Evolutionary conservation across 106 monocot species (phyloP), one percentile per base, ranked within the genome.

Genomic region (Xerophyta viscosa): DNA sequence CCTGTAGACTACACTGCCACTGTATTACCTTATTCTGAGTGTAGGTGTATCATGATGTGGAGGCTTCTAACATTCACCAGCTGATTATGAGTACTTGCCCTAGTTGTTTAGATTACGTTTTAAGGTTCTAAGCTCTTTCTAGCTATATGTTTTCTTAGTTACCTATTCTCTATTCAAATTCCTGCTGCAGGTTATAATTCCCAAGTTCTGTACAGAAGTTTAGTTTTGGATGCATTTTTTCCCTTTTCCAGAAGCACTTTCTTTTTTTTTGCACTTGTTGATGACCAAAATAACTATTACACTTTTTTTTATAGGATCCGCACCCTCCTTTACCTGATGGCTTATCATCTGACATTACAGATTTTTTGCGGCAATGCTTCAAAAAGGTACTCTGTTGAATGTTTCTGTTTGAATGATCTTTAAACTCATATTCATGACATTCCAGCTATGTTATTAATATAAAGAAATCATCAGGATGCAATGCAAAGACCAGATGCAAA

Each of bases 401-500:
- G 28, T 14, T 22, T n/a, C 13, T 3, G 4, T 27, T 18, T 52
- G 15, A 14, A 19, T 50, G 12, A 31, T 17, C 26, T 28, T 20
- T 27, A 11, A 25, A 14, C 25, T 13, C 27, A 2, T 2, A 25
- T 52, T 12, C 27, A 52, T 52, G 19, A n/a, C 26, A 27, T 27
- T 52, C n/a, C 10, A 27, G 25, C 26, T 14, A 25, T 17, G 6
- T 0, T 29, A 23, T 58, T 77, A 43, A 78, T 46, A 56, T 52
- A 2, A 23, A 52, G 27, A 46, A 50, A 66, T 58, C 22, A 60
- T 7, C 63, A 98, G 96, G 89, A 98, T 82, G 82, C 96, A 50
- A 98, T 98, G 76, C 89, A 89, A 59, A 81, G 96, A 64, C 89
- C 96, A 44, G 96, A 98, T 84, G 96, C 96, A 68, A 89, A 82